These are phyloP conservation scores for Epichloe sp. DNA, from an alignment of 2,329 filamentous ascomycete species.

Conservation along the genomic window DNA sequence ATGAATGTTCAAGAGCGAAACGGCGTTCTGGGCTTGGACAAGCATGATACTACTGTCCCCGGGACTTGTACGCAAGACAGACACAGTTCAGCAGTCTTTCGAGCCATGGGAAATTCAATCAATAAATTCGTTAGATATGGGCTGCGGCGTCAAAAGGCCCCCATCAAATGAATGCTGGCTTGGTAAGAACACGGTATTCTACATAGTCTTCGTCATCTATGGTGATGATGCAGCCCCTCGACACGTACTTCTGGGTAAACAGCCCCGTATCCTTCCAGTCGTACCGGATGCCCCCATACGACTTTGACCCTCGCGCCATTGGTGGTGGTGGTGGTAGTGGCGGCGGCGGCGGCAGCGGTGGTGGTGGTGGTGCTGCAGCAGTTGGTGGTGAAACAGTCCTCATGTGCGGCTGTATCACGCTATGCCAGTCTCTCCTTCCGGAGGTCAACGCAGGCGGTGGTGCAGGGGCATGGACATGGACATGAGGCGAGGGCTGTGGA, in stretches of 20 bases:
- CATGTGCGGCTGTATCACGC: background rate
- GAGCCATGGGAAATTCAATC: background rate
- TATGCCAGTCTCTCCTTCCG: background rate
- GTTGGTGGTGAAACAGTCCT: background rate
- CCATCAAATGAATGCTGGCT: conserved; percentile 1
- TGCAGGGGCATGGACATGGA: background rate
- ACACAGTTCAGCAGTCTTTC: too few relatives aligned
- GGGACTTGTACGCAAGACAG: too few relatives aligned
- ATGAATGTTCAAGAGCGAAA: too few relatives aligned
- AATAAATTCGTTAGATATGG: background rate
- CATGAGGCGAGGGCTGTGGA: background rate
- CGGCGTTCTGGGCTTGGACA: too few relatives aligned
- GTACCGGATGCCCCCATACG: background rate
- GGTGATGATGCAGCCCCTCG: background rate
- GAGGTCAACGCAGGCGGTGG: background rate
- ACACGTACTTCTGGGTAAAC: background rate
- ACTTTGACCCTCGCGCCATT: background rate
- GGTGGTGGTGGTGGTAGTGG: background rate
- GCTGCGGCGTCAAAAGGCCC: background rate
- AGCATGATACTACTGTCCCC: too few relatives aligned
- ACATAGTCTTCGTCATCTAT: conserved; percentile 3
- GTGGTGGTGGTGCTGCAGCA: background rate
- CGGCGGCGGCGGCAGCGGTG: too few relatives aligned
- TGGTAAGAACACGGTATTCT: conserved; percentile 1
- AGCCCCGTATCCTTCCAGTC: conserved; percentile 1